A percentile compares a stretch with the other conserved stretches of the same genome.
Evolutionary conservation across 2,329 filamentous ascomycete genomes (phyloP).

Genomic region (Fusarium luffae): DNA sequence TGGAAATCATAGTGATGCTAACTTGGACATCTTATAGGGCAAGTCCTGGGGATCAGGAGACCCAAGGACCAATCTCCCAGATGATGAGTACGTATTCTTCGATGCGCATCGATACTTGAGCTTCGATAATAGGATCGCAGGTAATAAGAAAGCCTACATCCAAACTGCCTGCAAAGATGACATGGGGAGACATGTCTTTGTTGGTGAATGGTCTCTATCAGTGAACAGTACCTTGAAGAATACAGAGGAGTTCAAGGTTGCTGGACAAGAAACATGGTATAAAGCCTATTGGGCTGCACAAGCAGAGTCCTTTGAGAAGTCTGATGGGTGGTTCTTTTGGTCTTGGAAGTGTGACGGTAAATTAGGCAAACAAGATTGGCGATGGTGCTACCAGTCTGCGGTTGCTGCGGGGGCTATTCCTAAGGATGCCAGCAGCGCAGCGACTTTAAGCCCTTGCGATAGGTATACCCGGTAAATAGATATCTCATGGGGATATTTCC

Average conservation of each 20-base stretch:
- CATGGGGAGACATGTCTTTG: conserved; percentile 57
- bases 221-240: conserved; percentile 61
- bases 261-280: conserved; percentile 62
- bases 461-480: background rate
- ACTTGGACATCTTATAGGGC: background rate
- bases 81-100: conserved; percentile 59
- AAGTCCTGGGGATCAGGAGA: conserved; percentile 65
- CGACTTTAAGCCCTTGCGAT: conserved; percentile 14
- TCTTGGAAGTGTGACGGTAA: conserved; percentile 64
- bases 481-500: no score
- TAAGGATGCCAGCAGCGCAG: conserved; percentile 36
- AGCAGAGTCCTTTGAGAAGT: conserved; percentile 64
- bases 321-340: conserved; percentile 69
- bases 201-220: conserved; percentile 69
- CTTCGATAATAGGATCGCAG: conserved; percentile 58
- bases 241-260: conserved; percentile 56
- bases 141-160: conserved; percentile 62
- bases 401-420: conserved; percentile 45
- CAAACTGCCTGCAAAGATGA: conserved; percentile 60
- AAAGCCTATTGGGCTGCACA: conserved; percentile 67
- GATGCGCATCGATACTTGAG: conserved; percentile 71
- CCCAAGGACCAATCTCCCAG: conserved; percentile 58
- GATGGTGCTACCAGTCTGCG: conserved; percentile 59
- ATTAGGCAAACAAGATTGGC: conserved; percentile 53
- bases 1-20: fast-evolving